Evolutionary conservation across 2,329 filamentous ascomycete genomes (phyloP).

Genomic region (Aspergillus persii): DNA sequence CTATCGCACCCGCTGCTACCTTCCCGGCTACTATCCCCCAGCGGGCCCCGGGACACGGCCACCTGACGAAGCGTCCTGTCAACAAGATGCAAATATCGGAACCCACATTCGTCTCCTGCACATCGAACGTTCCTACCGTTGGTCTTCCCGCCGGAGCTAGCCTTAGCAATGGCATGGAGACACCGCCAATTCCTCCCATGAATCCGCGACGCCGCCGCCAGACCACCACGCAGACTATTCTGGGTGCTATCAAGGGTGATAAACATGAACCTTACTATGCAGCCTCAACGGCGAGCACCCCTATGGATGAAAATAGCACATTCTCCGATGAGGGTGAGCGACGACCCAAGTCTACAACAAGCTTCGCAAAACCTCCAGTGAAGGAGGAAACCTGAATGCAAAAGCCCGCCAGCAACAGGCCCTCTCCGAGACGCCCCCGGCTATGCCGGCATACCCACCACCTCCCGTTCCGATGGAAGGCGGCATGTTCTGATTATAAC

Average conservation of each 20-base stretch:
- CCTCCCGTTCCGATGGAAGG: constrained; percentile 32
- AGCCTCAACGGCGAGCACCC: constrained; percentile 21
- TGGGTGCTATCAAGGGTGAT: constrained; percentile 38
- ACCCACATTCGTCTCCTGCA: constrained; percentile 52
- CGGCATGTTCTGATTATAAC: constrained; percentile 38
- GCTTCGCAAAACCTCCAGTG: constrained; percentile 51
- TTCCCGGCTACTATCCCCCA: constrained; percentile 24
- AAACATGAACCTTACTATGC: constrained; percentile 29
- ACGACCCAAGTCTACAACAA: constrained; percentile 31
- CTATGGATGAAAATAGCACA: constrained; percentile 38
- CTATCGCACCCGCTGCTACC: constrained; percentile 32
- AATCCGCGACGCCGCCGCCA: constrained; percentile 58
- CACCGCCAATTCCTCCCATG: constrained; percentile 58
- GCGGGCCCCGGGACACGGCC: constrained; percentile 28
- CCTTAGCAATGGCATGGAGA: constrained; percentile 52
- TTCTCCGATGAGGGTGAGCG: constrained; percentile 45
- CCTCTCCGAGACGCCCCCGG: constrained; percentile 24
- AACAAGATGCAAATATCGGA: constrained; percentile 63
- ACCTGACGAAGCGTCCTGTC: constrained; percentile 55
- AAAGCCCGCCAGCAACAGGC: constrained; percentile 44
- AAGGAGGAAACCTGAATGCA: constrained; percentile 49
- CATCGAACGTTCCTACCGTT: constrained; percentile 58
- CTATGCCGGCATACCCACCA: constrained; percentile 33
- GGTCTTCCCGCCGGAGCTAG: constrained; percentile 57
- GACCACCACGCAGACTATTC: constrained; percentile 43